These are phyloP conservation scores for Bipolaris bicolor DNA, from an alignment of 2,329 filamentous ascomycete species.

Conservation along the genomic window DNA sequence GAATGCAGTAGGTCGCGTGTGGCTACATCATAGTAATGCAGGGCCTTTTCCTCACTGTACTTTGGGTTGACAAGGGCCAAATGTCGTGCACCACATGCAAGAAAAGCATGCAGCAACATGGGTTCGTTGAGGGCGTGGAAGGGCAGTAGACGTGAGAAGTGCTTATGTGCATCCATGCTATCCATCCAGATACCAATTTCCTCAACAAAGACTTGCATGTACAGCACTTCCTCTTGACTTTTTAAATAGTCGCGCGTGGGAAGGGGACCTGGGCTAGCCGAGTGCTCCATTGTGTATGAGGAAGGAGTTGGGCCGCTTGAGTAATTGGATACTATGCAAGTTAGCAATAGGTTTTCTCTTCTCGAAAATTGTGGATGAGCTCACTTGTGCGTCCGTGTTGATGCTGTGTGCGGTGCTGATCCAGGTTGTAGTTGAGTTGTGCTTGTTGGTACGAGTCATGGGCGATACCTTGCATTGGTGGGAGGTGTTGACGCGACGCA, in stretches of 20 bases:
- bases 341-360: slow-evolving; percentile 15
- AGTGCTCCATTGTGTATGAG: slow-evolving; percentile 33
- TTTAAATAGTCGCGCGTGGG: slow-evolving; percentile 68
- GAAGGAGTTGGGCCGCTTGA: slow-evolving; percentile 35
- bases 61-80: slow-evolving; percentile 72
- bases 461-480: slow-evolving; percentile 58
- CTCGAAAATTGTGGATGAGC: background rate
- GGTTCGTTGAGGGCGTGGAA: slow-evolving; percentile 81
- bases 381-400: slow-evolving; percentile 33
- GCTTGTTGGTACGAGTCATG: slow-evolving; percentile 55
- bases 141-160: slow-evolving; percentile 84
- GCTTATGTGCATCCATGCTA: slow-evolving; percentile 81
- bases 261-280: slow-evolving; percentile 29
- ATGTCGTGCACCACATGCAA: slow-evolving; percentile 87
- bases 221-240: slow-evolving; percentile 78
- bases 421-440: slow-evolving; percentile 50
- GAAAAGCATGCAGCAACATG: slow-evolving; percentile 86
- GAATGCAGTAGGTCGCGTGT: slow-evolving; percentile 77
- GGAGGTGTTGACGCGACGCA: slow-evolving; percentile 57
- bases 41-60: slow-evolving; percentile 76
- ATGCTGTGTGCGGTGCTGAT: slow-evolving; percentile 36
- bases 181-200: slow-evolving; percentile 96
- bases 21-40: slow-evolving; percentile 84
- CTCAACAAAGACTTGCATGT: slow-evolving; percentile 91
- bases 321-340: slow-evolving; percentile 27